phyloP scores from a whole-genome alignment of 345 rosid genomes.

The Sisymbrium irio region DNA sequence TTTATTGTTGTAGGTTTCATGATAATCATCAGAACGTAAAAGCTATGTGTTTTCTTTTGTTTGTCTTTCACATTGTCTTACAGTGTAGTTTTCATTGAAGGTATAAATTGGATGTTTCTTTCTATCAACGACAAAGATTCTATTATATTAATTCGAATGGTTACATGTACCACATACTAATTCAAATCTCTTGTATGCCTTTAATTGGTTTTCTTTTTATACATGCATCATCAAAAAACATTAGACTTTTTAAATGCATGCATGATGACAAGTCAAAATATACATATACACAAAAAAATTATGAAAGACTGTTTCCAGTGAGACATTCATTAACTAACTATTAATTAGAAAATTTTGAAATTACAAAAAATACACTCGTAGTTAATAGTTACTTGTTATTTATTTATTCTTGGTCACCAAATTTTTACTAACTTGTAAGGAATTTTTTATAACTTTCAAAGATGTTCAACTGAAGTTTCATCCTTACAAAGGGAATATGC shows the following conservation, averaged over 20 bases:
- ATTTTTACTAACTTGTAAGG: too few species aligned
- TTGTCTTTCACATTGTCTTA: background rate
- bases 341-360: too few species aligned
- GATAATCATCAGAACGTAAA: background rate
- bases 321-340: background rate
- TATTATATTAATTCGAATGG: background rate
- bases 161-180: too few species aligned
- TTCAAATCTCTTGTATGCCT: too few species aligned
- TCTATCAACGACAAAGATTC: background rate
- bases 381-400: too few species aligned
- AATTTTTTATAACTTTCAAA: background rate
- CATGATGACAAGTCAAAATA: background rate
- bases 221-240: too few species aligned
- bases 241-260: too few species aligned
- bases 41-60: background rate
- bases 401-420: too few species aligned
- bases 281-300: background rate
- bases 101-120: background rate
- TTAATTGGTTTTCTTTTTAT: too few species aligned
- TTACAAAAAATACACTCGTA: too few species aligned
- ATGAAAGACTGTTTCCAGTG: background rate
- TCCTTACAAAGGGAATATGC: background rate
- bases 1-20: background rate
- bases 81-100: background rate
- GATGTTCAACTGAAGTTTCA: background rate